phyloP scores from a whole-genome alignment of 73 alveolate species.

The Paramecium pentaurelia region DNA sequence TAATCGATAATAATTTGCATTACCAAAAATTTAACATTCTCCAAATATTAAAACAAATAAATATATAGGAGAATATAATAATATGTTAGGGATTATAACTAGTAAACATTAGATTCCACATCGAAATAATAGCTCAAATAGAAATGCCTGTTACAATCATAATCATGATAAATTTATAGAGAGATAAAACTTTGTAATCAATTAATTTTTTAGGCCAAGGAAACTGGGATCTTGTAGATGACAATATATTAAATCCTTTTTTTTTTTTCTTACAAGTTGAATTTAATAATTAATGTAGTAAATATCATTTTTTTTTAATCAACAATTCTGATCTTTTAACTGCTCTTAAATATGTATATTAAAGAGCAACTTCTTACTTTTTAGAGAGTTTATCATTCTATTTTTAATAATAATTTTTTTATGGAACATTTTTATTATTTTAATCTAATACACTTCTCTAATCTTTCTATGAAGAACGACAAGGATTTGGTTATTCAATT shows the following conservation, averaged over 20 bases:
- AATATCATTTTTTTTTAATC: background rate
- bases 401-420: background rate
- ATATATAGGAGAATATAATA: background rate
- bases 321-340: background rate
- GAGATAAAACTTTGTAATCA: background rate
- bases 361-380: background rate
- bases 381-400: background rate
- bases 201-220: background rate
- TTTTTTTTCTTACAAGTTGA: background rate
- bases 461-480: background rate
- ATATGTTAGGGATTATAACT: background rate
- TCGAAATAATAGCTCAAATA: background rate
- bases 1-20: background rate
- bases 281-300: background rate
- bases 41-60: background rate
- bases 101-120: background rate
- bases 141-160: background rate
- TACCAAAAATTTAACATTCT: background rate
- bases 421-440: background rate
- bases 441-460: slow-evolving; percentile 1
- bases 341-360: background rate
- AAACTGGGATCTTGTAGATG: background rate
- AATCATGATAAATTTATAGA: background rate
- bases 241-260: background rate
- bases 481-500: background rate